Percentiles rank a stretch among this genome's conserved stretches.
These are phyloP conservation scores for Talaromyces nanjingensis DNA, from an alignment of 495 filamentous ascomycete genomes.

Conservation along the genomic window DNA sequence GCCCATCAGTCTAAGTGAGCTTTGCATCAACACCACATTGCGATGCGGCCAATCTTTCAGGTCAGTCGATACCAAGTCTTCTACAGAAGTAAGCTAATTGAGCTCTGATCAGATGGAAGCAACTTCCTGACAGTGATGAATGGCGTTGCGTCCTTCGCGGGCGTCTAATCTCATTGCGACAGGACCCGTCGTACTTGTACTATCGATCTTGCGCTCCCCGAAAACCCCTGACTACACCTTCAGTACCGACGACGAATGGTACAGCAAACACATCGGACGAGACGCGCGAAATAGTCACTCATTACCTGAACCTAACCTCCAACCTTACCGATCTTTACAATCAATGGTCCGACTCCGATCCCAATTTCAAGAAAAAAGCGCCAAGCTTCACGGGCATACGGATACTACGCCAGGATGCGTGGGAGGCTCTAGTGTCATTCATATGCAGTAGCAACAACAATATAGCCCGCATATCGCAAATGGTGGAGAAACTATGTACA, in stretches of 20 bases:
- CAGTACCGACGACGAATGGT: conserved; percentile 7
- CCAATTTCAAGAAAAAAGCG: conserved; percentile 85
- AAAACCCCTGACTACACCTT: conserved; percentile 21
- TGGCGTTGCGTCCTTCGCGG: conserved; percentile 90
- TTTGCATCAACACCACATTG: conserved; percentile 86
- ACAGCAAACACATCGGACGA: conserved; percentile 36
- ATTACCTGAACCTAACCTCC: conserved; percentile 76
- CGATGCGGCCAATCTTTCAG: conserved; percentile 88
- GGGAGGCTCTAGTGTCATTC: conserved; percentile 90
- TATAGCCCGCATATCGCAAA: conserved; percentile 86
- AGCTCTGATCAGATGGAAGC: conserved; percentile 62
- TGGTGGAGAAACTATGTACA: conserved; percentile 88
- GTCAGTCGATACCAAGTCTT: conserved; percentile 23
- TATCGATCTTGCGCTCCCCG: conserved; percentile 62
- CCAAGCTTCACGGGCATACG: conserved; percentile 84
- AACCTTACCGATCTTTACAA: conserved; percentile 71
- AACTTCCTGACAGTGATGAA: conserved; percentile 61
- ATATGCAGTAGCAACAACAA: conserved; percentile 99
- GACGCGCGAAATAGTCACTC: conserved; percentile 58
- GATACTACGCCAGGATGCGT: conserved; percentile 92
- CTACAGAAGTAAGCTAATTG: background rate
- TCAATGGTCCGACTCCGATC: conserved; percentile 78
- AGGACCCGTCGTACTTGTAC: conserved; percentile 72
- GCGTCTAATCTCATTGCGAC: conserved; percentile 74
- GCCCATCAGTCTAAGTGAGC: conserved; percentile 69